These are phyloP conservation scores for Magnolia kwangsiensis DNA, from an alignment of 164 flowering plant species.

Conservation along the genomic window DNA sequence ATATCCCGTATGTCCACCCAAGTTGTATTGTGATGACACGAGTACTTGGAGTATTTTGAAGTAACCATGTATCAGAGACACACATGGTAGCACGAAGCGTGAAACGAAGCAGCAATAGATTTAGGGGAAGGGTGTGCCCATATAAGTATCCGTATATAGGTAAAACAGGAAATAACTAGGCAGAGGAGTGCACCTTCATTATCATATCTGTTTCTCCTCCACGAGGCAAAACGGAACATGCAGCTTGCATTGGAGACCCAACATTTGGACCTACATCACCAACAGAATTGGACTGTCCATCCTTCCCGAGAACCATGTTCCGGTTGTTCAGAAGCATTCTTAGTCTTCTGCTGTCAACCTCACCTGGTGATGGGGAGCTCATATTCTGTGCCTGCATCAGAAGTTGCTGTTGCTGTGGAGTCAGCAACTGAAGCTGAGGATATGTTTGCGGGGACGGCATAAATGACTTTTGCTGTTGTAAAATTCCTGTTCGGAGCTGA, in stretches of 20 bases:
- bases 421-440: conserved; percentile 83
- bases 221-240: conserved; percentile 53
- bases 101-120: not conserved
- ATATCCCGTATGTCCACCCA: too few relatives aligned
- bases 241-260: conserved; percentile 69
- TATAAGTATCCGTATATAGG: not conserved
- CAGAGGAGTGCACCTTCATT: conserved; percentile 51
- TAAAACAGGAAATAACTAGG: not conserved
- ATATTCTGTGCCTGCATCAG: conserved; percentile 76
- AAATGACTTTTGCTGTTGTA: conserved; percentile 84
- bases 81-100: too few relatives aligned
- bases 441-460: conserved; percentile 84
- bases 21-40: too few relatives aligned
- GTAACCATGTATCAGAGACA: too few relatives aligned
- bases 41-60: too few relatives aligned
- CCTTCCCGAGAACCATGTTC: conserved; percentile 60
- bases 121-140: not conserved
- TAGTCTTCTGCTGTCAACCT: conserved; percentile 70
- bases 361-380: conserved; percentile 72
- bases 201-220: conserved; percentile 70
- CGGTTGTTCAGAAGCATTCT: conserved; percentile 73
- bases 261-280: conserved; percentile 80
- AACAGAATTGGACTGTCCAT: conserved; percentile 67
- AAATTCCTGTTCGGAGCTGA: conserved; percentile 77
- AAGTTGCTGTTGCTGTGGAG: conserved; percentile 86